Evolutionary conservation across 768 basidiomycete species (phyloP), one percentile per base, ranked within the genome.

Genomic region (Daedaleopsis sinensis): DNA sequence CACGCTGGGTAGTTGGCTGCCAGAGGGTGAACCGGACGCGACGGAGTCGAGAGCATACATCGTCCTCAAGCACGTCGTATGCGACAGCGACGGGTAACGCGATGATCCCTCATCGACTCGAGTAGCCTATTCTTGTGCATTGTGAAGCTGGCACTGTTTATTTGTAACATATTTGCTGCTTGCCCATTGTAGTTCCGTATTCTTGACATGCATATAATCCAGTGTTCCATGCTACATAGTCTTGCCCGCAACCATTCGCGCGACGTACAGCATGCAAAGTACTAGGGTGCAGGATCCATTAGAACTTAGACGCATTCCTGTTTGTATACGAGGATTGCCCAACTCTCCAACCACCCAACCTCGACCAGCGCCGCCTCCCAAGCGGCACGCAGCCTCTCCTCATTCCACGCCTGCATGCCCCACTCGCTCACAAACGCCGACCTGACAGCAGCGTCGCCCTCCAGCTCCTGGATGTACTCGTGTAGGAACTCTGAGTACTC

Each of bases 301-400:
- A 37, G 21, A 24, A n/a, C 1, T 9, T 21, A 19, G 1, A n/a
- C 13, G 46, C 27, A 46, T 27, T 52, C 32, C 16, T 35, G 42
- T 52, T 63, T 67, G 7, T 48, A 27, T 24, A 68, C 69, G 12
- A 67, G 47, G 13, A 72, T 55, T 23, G 63, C 58, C 71, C 71
- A 72, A 13, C 67, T 59, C 42, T 63, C 59, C 54, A 72, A 60
- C 32, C 65, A 27, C 15, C 63, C 65, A 1, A 59, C 62, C 24
- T 59, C 55, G 42, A 66, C 43, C 19, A 65, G 43, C 44, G 68
- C 69, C 1, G 68, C 66, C 64, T 72, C 71, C 71, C 68, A 72
- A 8, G 62, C 42, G 3, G 61, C 58, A 42, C 65, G 52, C 12
- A 72, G 53, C 46, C 68, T 50, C 63, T 70, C 69, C 49, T 70